phyloP scores from a whole-genome alignment of 2,329 filamentous ascomycete species.

The Hypoxylon sp. region DNA sequence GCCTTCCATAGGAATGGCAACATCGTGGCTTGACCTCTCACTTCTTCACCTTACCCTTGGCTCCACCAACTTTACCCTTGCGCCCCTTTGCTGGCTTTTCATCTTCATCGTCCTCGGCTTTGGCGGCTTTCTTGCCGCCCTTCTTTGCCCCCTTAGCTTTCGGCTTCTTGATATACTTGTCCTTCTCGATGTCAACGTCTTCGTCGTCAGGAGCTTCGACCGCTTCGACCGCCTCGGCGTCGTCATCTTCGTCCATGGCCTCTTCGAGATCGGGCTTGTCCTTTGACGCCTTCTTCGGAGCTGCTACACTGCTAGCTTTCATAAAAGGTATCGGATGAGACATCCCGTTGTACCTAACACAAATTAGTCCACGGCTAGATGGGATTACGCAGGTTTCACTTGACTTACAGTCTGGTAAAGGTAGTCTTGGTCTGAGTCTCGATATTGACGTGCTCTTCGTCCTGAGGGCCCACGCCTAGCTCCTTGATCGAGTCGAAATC shows the following conservation, averaged over 20 bases:
- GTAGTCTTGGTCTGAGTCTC: constrained; percentile 85
- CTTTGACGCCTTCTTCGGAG: constrained; percentile 73
- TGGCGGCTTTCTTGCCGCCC: constrained; percentile 50
- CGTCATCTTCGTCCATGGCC: constrained; percentile 91
- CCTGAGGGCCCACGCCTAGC: constrained; percentile 85
- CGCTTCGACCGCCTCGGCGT: constrained; percentile 66
- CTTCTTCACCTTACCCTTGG: constrained; percentile 45
- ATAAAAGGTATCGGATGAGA: constrained; percentile 94
- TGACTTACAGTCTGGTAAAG: constrained; percentile 84
- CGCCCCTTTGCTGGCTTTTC: constrained; percentile 57
- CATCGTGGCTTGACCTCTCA: constrained; percentile 26
- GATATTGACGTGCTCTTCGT: constrained; percentile 76
- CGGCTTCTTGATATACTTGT: constrained; percentile 94
- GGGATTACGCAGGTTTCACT: neutral
- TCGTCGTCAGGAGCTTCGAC: constrained; percentile 73
- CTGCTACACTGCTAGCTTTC: constrained; percentile 82
- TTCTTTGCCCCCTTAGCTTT: constrained; percentile 73
- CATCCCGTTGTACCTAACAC: constrained; percentile 79
- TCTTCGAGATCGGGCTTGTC: constrained; percentile 95
- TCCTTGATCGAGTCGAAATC: constrained; percentile 95
- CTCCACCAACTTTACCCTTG: constrained; percentile 37
- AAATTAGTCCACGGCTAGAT: constrained; percentile 23
- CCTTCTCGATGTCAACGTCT: constrained; percentile 81
- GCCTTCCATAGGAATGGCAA: neutral
- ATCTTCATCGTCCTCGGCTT: constrained; percentile 55